These are phyloP conservation scores for Claviceps pazoutovae DNA, from an alignment of 2,329 filamentous ascomycete species.

Conservation along the genomic window DNA sequence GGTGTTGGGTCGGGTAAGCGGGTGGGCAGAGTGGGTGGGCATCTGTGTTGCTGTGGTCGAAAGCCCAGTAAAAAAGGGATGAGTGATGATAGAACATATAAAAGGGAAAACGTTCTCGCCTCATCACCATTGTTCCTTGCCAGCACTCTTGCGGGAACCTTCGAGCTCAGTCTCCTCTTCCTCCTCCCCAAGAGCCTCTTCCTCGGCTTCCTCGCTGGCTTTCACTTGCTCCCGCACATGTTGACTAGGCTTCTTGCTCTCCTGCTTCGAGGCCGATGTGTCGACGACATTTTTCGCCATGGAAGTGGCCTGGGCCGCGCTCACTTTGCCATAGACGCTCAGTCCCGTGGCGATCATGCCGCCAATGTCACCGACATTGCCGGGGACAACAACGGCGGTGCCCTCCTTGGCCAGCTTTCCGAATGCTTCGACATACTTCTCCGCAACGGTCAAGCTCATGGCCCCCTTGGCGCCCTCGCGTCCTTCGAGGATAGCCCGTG, in stretches of 20 bases:
- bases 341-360: constrained; percentile 95
- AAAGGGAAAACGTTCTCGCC: neutral
- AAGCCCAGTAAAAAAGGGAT: neutral
- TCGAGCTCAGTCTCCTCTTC: constrained; percentile 28
- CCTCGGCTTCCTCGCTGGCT: constrained; percentile 8
- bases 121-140: constrained; percentile 19
- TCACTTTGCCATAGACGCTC: constrained; percentile 90
- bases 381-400: constrained; percentile 87
- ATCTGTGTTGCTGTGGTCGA: neutral
- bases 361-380: constrained; percentile 91
- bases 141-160: constrained; percentile 23
- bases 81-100: neutral
- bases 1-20: neutral
- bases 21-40: neutral
- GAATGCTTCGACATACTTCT: constrained; percentile 97
- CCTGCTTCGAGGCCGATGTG: constrained; percentile 8
- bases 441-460: constrained; percentile 75
- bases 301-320: constrained; percentile 58
- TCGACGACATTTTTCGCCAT: constrained; percentile 41
- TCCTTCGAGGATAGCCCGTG: constrained; percentile 58
- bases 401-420: constrained; percentile 86
- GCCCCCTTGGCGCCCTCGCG: constrained; percentile 66
- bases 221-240: constrained; percentile 9
- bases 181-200: constrained; percentile 9
- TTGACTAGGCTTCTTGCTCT: constrained; percentile 7